These are phyloP conservation scores for Penicillium sp. DNA, from an alignment of 2,329 filamentous ascomycete species.

Conservation along the genomic window DNA sequence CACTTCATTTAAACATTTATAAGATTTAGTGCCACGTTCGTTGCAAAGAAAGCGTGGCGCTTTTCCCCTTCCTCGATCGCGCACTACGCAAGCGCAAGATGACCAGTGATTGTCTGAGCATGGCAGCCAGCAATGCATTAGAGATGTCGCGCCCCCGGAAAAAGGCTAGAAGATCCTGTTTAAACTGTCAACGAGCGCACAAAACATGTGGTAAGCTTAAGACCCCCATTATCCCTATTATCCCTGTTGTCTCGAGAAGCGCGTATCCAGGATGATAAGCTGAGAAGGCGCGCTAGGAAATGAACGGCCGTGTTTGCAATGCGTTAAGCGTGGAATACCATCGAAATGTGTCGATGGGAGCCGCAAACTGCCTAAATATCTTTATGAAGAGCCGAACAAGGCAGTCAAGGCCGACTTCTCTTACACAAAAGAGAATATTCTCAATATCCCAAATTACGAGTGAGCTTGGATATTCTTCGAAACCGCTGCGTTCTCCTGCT, in stretches of 20 bases:
- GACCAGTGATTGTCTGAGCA: neutral
- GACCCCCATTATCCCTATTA: too few relatives aligned
- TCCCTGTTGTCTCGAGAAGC: too few relatives aligned
- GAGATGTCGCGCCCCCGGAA: neutral
- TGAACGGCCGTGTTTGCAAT: conserved; percentile 11
- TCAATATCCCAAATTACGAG: neutral
- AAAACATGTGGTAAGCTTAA: conserved; percentile 13
- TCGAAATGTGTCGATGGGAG: conserved; percentile 9
- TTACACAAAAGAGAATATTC: too few relatives aligned
- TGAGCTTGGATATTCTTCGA: too few relatives aligned
- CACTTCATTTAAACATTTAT: too few relatives aligned
- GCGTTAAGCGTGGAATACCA: conserved; percentile 2
- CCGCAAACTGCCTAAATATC: conserved; percentile 13
- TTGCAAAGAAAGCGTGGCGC: too few relatives aligned
- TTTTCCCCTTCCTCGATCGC: too few relatives aligned
- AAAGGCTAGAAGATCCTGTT: conserved; percentile 12
- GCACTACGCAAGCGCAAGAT: neutral
- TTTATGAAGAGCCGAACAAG: neutral
- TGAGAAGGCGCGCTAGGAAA: conserved; percentile 7
- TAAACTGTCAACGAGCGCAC: conserved; percentile 12
- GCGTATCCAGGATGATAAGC: neutral
- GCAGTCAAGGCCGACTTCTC: neutral
- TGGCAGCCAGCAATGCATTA: neutral
- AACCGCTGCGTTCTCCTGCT: too few relatives aligned
- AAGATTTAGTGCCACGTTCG: neutral